Conservation (phyloP, 2,329 filamentous ascomycete species). For the Tetracladium maxilliforme region DNA sequence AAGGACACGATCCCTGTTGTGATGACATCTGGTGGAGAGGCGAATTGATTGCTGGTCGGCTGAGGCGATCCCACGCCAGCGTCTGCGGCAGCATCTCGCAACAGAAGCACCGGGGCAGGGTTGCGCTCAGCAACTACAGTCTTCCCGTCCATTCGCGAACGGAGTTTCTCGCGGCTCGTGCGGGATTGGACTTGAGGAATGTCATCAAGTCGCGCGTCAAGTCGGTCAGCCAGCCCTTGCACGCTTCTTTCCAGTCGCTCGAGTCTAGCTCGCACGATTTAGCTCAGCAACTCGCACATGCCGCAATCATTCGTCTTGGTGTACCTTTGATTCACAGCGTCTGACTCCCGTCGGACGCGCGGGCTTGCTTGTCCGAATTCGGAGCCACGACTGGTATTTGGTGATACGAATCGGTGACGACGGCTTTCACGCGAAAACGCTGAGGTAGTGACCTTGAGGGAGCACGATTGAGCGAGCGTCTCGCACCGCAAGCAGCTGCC, state of each 20-base stretch:
- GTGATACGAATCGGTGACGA: no score
- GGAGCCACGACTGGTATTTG: no score
- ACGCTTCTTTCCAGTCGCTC: conserved; percentile 6
- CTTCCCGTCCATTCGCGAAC: neutral
- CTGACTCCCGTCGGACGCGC: no score
- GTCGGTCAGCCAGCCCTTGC: conserved; percentile 3
- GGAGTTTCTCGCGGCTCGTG: conserved; percentile 1
- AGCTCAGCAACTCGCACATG: no score
- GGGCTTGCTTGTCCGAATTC: no score
- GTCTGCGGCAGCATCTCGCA: conserved; percentile 14
- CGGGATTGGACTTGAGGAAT: neutral
- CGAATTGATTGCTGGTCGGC: conserved; percentile 1
- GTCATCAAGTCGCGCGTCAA: conserved; percentile 3
- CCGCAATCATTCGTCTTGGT: no score
- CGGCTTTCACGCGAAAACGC: no score
- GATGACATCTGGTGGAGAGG: conserved; percentile 11
- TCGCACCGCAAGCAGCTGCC: conserved; percentile 20
- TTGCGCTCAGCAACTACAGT: conserved; percentile 1
- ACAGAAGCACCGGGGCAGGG: conserved; percentile 14
- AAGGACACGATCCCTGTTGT: conserved; percentile 9
- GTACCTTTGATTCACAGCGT: no score
- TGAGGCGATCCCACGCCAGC: conserved; percentile 9
- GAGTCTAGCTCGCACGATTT: conserved; percentile 4
- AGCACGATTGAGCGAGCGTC: conserved; percentile 18
- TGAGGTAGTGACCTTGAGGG: conserved; percentile 12